Percentiles rank a stretch among this genome's conserved stretches.
Evolutionary conservation across 306 rosid species (phyloP).

Genomic region (Vigna hirtella): DNA sequence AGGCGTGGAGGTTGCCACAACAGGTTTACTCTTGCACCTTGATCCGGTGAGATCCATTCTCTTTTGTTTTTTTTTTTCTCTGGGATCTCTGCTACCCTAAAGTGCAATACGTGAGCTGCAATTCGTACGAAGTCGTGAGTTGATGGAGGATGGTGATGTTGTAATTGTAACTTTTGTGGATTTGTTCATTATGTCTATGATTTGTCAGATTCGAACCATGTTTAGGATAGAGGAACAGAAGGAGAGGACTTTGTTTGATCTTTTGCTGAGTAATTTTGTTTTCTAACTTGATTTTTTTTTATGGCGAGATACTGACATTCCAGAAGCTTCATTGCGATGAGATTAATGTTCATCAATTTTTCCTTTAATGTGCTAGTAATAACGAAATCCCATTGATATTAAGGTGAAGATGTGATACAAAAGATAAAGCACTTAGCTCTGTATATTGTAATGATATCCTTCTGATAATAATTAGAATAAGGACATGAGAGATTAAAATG

Average conservation of each 20-base stretch:
- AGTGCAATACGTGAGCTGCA: background rate
- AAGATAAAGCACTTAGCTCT: background rate
- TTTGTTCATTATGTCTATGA: constrained; percentile 15
- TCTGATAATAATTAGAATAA: background rate
- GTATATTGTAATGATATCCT: background rate
- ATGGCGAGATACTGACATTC: background rate
- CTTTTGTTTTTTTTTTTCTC: background rate
- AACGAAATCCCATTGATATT: background rate
- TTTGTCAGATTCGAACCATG: constrained; percentile 20
- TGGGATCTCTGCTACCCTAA: constrained; percentile 24
- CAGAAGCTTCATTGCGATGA: background rate
- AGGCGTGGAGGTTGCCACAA: constrained; percentile 78
- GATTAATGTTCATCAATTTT: background rate
- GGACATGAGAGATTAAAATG: background rate
- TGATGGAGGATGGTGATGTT: background rate
- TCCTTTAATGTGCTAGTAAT: background rate
- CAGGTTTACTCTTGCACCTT: constrained; percentile 81
- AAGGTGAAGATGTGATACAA: background rate
- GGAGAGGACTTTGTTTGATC: background rate
- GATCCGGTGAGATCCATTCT: constrained; percentile 51
- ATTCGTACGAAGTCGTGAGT: background rate
- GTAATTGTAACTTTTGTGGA: constrained; percentile 2
- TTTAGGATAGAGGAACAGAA: constrained; percentile 11
- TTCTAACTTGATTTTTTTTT: background rate
- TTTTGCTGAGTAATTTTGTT: background rate